Base-by-base conservation (phyloP, 768 basidiomycete genomes). In the Pisolithus marmoratus region DNA sequence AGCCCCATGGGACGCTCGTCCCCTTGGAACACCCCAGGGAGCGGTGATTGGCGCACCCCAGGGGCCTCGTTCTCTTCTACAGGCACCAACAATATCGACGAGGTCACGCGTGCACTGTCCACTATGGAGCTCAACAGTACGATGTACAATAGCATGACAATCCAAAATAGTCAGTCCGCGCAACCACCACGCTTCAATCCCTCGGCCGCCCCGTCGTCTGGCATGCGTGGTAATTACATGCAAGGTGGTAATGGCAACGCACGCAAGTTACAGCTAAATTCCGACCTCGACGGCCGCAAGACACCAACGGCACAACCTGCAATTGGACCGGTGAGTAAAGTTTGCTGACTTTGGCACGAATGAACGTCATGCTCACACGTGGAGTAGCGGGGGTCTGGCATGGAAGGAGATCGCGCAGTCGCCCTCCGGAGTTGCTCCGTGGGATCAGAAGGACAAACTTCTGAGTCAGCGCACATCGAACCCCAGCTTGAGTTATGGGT, bases 91-190 rank as follows among this genome's bases (percentile, higher is more conserved):
- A 72, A 60, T 54, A 79, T 90, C 52, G 90, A 91, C 56, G 89
- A 92, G 50, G 83, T 91, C 15, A 80, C 85, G 58, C 81, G 83
- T 38, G 90, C 86, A 17, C 71, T 91, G 23, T 83, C 85, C 15
- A 70, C 78, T 31, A 72, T 92, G 50, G 88, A 90, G 58, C 70
- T 91, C 27, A 70, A 70, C 52, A 68, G 63, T 45, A 55, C 56
- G 46, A 50, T 68, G 52, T 67, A 65, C 57, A 54, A 60, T 45
- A 66, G 54, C 50, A 46, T 59, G 34, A 53, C 72, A 7, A 59
- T 61, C 53, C 77, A 76, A 54, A 67, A 48, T 20, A 76, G 80
- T 27, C 85, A 84, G 55, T 77, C 78, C 49, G 69, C 65, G 9
- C 82, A 84, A 60, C 84, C 86, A 5, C 87, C 87, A 36, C 79